Conservation (phyloP, 2,329 filamentous ascomycete genomes). For the Zymoseptoria pseudotritici region DNA sequence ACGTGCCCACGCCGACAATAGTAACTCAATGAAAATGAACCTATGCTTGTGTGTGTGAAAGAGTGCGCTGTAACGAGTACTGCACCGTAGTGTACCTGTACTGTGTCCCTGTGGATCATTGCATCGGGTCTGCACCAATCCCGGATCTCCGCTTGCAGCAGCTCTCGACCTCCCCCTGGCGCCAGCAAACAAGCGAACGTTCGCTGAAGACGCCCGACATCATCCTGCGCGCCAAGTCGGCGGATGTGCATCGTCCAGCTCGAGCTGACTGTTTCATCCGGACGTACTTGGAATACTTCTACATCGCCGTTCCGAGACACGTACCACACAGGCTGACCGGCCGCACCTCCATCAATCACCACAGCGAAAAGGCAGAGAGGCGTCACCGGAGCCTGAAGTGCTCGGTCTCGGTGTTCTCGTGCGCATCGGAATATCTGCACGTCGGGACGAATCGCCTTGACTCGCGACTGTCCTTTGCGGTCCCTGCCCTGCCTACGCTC, state of each 20-base stretch:
- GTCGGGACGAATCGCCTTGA: not conserved
- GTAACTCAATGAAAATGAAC: too few species aligned
- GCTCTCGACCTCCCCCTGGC: not conserved
- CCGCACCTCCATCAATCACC: not conserved
- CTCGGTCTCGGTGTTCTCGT: not conserved
- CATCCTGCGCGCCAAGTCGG: not conserved
- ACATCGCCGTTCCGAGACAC: not conserved
- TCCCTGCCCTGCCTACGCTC: not conserved
- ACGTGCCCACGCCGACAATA: not conserved
- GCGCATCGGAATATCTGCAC: not conserved
- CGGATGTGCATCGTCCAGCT: not conserved
- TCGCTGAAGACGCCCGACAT: not conserved
- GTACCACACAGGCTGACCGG: too few species aligned
- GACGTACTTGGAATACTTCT: not conserved
- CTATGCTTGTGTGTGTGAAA: not conserved
- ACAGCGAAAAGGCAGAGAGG: not conserved
- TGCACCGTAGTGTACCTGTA: not conserved
- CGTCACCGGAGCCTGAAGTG: not conserved
- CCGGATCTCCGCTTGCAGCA: not conserved
- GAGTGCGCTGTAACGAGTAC: not conserved
- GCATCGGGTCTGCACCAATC: not conserved
- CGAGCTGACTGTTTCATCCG: not conserved
- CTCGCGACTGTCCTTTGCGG: not conserved
- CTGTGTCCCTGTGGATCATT: not conserved
- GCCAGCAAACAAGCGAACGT: not conserved